phyloP scores from a whole-genome alignment of 495 filamentous ascomycete genomes.

The Lasiosphaeria hispida region DNA sequence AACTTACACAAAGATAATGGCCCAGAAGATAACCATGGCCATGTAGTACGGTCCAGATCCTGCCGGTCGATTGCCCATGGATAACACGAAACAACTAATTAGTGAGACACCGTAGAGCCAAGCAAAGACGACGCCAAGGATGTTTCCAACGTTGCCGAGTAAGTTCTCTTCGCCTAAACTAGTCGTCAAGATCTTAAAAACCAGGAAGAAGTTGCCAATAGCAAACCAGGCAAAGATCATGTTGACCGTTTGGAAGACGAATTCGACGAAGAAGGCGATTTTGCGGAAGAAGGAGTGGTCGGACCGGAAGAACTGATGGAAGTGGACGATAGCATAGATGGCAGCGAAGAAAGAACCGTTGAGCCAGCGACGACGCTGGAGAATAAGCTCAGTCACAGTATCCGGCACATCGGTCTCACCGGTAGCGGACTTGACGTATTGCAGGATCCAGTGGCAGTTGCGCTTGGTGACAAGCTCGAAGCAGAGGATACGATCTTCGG shows the following conservation, averaged over 20 bases:
- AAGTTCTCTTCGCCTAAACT: conserved; percentile 68
- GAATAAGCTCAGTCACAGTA: conserved; percentile 89
- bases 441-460: conserved; percentile 93
- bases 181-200: conserved; percentile 93
- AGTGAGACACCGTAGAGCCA: conserved; percentile 93
- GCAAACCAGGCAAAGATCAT: conserved; percentile 99
- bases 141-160: conserved; percentile 68
- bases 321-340: conserved; percentile 90
- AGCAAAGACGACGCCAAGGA: conserved; percentile 87
- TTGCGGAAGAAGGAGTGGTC: conserved; percentile 87
- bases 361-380: conserved; percentile 94
- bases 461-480: conserved; percentile 98
- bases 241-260: conserved; percentile 87
- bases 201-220: conserved; percentile 98
- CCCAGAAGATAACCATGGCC: conserved; percentile 97
- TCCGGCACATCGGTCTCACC: conserved; percentile 99
- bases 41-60: conserved; percentile 92
- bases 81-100: conserved; percentile 91
- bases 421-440: conserved; percentile 95
- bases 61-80: conserved; percentile 93
- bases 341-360: conserved; percentile 99
- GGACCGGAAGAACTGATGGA: conserved; percentile 89
- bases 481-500: conserved; percentile 98
- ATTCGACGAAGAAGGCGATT: conserved; percentile 85
- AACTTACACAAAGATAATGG: conserved; percentile 81